These are phyloP conservation scores for Quercus variabilis DNA, from an alignment of 306 rosid species.

Conservation along the genomic window DNA sequence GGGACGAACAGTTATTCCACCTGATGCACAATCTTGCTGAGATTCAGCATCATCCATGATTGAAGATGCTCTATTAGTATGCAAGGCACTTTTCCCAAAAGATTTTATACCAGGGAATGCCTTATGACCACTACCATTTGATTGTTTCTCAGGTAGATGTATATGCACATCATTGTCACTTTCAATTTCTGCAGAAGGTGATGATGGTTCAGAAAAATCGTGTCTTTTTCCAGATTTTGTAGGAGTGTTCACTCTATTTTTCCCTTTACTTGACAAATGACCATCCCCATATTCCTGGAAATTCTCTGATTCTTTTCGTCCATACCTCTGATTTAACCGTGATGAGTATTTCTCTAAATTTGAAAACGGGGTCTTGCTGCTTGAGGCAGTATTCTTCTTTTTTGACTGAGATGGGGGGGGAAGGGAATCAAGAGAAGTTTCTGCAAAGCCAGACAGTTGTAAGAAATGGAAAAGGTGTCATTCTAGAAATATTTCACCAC, in stretches of 20 bases:
- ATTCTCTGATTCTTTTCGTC: constrained; percentile 33
- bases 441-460: constrained; percentile 36
- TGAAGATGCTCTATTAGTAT: constrained; percentile 15
- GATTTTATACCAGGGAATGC: constrained; percentile 20
- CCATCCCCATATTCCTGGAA: constrained; percentile 21
- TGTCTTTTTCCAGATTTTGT: constrained; percentile 19
- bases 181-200: constrained; percentile 27
- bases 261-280: constrained; percentile 18
- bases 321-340: constrained; percentile 26
- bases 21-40: constrained; percentile 27
- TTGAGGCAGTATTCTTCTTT: constrained; percentile 30
- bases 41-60: constrained; percentile 21
- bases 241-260: constrained; percentile 16
- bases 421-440: constrained; percentile 45
- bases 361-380: constrained; percentile 35
- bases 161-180: constrained; percentile 33
- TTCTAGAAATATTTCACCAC: not conserved
- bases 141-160: constrained; percentile 29
- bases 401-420: constrained; percentile 35
- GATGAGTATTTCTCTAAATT: constrained; percentile 26
- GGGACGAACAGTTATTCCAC: constrained; percentile 22
- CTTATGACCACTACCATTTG: constrained; percentile 28
- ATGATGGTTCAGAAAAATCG: constrained; percentile 33
- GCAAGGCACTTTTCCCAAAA: constrained; percentile 19
- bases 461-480: constrained; percentile 4